phyloP scores from a whole-genome alignment of 495 filamentous ascomycete genomes.

The Penicillium pancosmium region DNA sequence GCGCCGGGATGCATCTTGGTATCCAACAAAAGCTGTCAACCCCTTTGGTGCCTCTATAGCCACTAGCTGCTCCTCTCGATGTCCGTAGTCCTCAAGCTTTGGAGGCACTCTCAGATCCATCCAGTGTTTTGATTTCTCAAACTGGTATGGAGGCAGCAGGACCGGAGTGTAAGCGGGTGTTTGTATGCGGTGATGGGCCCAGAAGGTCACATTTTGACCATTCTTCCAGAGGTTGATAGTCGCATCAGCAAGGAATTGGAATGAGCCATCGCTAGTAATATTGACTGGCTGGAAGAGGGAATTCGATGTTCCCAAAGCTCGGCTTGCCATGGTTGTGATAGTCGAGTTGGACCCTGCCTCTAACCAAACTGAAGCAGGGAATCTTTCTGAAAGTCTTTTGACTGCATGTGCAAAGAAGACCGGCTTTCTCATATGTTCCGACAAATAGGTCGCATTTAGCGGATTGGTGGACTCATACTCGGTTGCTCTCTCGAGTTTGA shows the following conservation, averaged over 20 bases:
- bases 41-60: background rate
- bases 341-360: constrained; percentile 56
- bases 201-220: constrained; percentile 45
- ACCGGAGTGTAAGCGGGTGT: constrained; percentile 36
- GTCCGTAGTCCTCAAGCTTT: background rate
- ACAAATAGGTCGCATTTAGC: constrained; percentile 41
- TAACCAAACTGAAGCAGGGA: constrained; percentile 44
- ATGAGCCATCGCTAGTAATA: constrained; percentile 33
- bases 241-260: constrained; percentile 39
- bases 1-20: background rate
- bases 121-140: constrained; percentile 51
- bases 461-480: constrained; percentile 29
- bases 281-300: constrained; percentile 46
- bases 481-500: constrained; percentile 38
- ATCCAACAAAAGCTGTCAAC: background rate
- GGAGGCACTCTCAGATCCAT: background rate
- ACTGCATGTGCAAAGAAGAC: constrained; percentile 56
- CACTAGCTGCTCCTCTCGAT: background rate
- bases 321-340: constrained; percentile 46
- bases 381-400: constrained; percentile 38
- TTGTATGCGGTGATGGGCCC: constrained; percentile 48
- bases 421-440: constrained; percentile 50
- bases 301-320: constrained; percentile 24
- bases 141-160: constrained; percentile 58
- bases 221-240: constrained; percentile 52